These are phyloP conservation scores for Aspergillus ruber DNA, from an alignment of 2,329 filamentous ascomycete genomes.

Conservation along the genomic window DNA sequence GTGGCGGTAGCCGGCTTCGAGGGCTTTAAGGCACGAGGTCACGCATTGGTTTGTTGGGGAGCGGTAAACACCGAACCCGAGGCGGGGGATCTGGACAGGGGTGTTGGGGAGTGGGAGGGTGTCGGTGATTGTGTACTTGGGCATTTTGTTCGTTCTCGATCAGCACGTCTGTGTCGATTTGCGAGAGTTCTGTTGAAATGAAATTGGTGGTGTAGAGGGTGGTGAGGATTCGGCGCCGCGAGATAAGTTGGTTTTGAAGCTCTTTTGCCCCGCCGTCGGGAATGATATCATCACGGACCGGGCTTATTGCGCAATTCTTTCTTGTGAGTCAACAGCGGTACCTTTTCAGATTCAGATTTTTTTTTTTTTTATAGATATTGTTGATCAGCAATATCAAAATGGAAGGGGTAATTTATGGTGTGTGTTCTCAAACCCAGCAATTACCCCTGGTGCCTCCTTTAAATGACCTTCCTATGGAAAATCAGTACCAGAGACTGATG, in stretches of 20 bases:
- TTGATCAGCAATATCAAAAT: too few species aligned
- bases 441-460: too few species aligned
- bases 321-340: too few species aligned
- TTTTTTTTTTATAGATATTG: too few species aligned
- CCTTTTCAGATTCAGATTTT: too few species aligned
- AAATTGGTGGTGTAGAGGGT: conserved; percentile 4
- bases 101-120: conserved; percentile 47
- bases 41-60: conserved; percentile 51
- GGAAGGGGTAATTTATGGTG: too few species aligned
- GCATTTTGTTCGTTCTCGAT: conserved; percentile 13
- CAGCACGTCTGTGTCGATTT: too few species aligned
- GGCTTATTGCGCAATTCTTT: too few species aligned
- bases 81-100: conserved; percentile 52
- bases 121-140: conserved; percentile 42
- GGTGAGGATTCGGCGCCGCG: not conserved
- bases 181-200: too few species aligned
- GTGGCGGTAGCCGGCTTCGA: conserved; percentile 47
- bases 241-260: not conserved
- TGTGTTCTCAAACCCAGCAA: too few species aligned
- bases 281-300: conserved; percentile 13
- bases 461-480: too few species aligned
- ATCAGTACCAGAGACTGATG: too few species aligned
- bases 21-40: conserved; percentile 52
- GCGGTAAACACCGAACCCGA: conserved; percentile 68
- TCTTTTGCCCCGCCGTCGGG: conserved; percentile 8